Conservation (phyloP, 176 grass and related monocot genomes). For the Carex scoparia region DNA sequence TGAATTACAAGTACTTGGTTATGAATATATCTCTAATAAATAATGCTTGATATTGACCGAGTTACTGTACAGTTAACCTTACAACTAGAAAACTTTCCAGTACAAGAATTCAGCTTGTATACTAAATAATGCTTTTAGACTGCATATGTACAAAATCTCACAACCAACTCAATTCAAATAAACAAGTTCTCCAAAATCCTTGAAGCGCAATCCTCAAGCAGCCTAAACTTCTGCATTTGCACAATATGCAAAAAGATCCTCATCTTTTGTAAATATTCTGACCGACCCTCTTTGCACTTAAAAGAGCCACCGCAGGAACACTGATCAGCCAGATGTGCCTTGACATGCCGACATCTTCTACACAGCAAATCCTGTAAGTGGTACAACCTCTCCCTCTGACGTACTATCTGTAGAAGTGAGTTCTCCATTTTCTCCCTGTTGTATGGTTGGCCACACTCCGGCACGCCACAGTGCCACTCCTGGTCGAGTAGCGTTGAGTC, state of each 20-base stretch:
- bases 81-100: background rate
- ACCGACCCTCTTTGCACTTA: conserved; percentile 55
- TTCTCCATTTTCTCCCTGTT: conserved; percentile 76
- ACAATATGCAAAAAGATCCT: conserved; percentile 57
- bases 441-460: conserved; percentile 75
- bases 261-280: conserved; percentile 67
- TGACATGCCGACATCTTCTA: conserved; percentile 76
- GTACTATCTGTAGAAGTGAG: conserved; percentile 69
- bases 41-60: background rate
- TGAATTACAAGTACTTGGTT: background rate
- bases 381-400: conserved; percentile 89
- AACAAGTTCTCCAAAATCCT: conserved; percentile 69
- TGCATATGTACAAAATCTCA: background rate
- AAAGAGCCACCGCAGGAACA: conserved; percentile 82
- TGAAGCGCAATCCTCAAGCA: conserved; percentile 60
- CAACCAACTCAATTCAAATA: background rate
- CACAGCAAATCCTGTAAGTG: conserved; percentile 91
- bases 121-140: background rate
- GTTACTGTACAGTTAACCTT: conserved; percentile 1
- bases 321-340: conserved; percentile 76
- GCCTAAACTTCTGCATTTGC: conserved; percentile 44
- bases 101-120: background rate
- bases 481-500: conserved; percentile 47
- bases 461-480: conserved; percentile 56
- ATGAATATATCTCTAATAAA: background rate